Conservation (phyloP, 1,139 yeast species). For the Blastobotrys capitulatus region DNA sequence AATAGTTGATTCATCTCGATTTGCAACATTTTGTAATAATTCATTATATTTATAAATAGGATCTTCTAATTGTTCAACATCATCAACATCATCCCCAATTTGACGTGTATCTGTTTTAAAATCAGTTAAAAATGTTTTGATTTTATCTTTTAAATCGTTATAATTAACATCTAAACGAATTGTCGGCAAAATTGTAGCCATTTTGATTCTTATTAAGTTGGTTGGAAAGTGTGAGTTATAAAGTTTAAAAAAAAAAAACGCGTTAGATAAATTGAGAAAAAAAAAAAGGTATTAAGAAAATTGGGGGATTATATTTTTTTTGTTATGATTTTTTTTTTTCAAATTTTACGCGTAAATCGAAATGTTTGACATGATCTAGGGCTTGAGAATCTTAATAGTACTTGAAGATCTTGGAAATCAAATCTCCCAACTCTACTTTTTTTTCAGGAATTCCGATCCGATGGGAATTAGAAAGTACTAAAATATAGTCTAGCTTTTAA, state of each 20-base stretch:
- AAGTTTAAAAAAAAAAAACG: background rate
- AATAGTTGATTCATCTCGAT: conserved; percentile 67
- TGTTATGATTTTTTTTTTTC: background rate
- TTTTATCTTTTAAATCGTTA: conserved; percentile 36
- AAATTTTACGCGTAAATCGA: background rate
- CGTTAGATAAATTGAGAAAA: background rate
- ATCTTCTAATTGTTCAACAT: conserved; percentile 15
- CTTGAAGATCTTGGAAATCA: no score
- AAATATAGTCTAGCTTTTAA: no score
- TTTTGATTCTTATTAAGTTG: conserved; percentile 6
- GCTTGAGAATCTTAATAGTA: no score
- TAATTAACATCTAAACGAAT: conserved; percentile 52
- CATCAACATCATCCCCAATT: conserved; percentile 15
- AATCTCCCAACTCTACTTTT: no score
- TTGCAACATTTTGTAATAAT: conserved; percentile 73
- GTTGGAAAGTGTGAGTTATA: background rate
- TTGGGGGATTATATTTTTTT: background rate
- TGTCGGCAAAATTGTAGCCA: conserved; percentile 39
- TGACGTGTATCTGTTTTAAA: conserved; percentile 23
- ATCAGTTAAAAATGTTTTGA: conserved; percentile 23
- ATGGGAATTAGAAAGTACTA: no score
- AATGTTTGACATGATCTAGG: no score
- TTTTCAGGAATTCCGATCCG: no score
- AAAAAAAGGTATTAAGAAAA: background rate
- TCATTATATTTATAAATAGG: conserved; percentile 54